These are phyloP conservation scores for Beauveria asiatica DNA, from an alignment of 2,329 filamentous ascomycete species.

Conservation along the genomic window DNA sequence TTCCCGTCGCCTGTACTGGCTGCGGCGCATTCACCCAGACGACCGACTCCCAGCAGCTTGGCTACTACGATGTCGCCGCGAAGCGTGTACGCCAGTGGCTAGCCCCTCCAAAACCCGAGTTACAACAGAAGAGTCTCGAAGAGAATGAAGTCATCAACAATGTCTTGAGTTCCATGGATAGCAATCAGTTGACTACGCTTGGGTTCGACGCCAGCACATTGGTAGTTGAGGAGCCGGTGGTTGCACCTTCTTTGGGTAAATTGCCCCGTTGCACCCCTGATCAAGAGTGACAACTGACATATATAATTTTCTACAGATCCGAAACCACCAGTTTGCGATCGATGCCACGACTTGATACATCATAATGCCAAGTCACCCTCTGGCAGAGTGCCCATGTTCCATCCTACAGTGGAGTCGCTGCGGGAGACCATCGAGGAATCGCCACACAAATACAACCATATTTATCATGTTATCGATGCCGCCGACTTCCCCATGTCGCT, in stretches of 20 bases:
- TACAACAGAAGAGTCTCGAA: constrained; percentile 13
- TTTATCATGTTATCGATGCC: constrained; percentile 92
- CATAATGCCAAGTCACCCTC: constrained; percentile 51
- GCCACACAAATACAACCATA: constrained; percentile 81
- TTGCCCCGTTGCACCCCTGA: neutral
- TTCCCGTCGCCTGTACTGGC: constrained; percentile 53
- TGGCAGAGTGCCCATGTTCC: constrained; percentile 53
- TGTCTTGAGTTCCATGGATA: constrained; percentile 34
- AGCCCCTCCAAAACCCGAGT: constrained; percentile 16
- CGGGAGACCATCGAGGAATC: constrained; percentile 80
- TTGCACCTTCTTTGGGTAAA: neutral
- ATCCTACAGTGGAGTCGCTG: constrained; percentile 74
- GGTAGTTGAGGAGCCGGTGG: constrained; percentile 18
- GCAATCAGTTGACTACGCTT: constrained; percentile 32
- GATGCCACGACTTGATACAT: constrained; percentile 76
- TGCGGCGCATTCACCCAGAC: constrained; percentile 59
- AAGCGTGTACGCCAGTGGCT: constrained; percentile 43
- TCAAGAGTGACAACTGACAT: neutral
- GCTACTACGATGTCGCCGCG: constrained; percentile 46
- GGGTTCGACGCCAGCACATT: constrained; percentile 37
- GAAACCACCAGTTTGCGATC: constrained; percentile 63
- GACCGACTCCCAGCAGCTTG: constrained; percentile 38
- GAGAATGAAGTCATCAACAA: constrained; percentile 42
- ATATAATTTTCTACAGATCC: constrained; percentile 10
- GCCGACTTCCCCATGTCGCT: constrained; percentile 96